A percentile compares a stretch with the other conserved stretches of the same genome.
Conservation (phyloP, 192 early-diverging fungal species). For the Dispira simplex region DNA sequence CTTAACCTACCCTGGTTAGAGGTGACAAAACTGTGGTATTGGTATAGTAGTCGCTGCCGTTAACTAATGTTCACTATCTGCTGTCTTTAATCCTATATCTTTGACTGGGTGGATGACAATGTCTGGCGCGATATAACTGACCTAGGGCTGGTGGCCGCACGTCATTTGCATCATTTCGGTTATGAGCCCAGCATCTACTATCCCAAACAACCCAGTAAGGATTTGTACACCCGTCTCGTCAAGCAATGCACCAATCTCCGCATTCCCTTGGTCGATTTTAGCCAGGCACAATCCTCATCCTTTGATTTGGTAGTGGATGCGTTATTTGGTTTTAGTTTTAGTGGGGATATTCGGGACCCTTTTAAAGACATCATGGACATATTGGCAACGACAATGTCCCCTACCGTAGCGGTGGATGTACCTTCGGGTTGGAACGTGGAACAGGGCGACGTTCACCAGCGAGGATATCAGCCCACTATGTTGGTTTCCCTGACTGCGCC, state of each 20-base stretch:
- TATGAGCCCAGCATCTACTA: conserved; percentile 65
- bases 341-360: conserved; percentile 56
- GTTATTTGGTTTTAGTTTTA: conserved; percentile 88
- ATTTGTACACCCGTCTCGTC: conserved; percentile 53
- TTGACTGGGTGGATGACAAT: no score
- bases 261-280: conserved; percentile 38
- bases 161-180: conserved; percentile 84
- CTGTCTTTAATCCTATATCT: no score
- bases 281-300: neutral
- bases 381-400: neutral
- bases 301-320: conserved; percentile 72
- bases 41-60: no score
- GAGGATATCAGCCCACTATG: conserved; percentile 55
- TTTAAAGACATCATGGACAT: conserved; percentile 41
- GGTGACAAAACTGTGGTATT: no score
- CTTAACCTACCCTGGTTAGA: neutral
- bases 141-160: conserved; percentile 72
- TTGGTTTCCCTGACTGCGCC: conserved; percentile 88
- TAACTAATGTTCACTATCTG: no score
- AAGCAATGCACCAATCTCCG: conserved; percentile 53
- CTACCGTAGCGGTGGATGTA: conserved; percentile 72
- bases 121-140: no score
- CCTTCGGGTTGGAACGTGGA: conserved; percentile 95
- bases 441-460: conserved; percentile 32
- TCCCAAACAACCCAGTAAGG: conserved; percentile 59